A percentile compares a stretch with the other conserved stretches of the same genome.
Conservation (phyloP, 768 basidiomycete genomes). For the Termitomyces sp. region DNA sequence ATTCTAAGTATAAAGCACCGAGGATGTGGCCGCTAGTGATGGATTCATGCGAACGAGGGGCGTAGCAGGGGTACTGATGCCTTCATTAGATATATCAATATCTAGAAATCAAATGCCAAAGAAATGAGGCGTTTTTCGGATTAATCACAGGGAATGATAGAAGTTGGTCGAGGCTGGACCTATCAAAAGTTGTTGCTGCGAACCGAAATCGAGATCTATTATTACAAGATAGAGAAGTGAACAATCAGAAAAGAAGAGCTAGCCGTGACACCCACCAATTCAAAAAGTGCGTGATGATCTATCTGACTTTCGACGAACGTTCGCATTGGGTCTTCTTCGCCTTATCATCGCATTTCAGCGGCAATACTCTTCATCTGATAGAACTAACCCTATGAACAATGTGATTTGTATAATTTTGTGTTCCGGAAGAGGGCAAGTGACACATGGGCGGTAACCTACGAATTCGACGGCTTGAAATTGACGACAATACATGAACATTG, state of each 20-base stretch:
- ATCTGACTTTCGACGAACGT: not conserved
- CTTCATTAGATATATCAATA: not conserved
- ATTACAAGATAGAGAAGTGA: not conserved
- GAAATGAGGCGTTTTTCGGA: not conserved
- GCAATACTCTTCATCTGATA: not conserved
- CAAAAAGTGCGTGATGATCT: not conserved
- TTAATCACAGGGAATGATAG: not conserved
- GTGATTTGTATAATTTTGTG: not conserved
- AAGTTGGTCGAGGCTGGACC: not conserved
- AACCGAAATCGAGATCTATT: not conserved
- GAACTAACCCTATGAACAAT: not conserved
- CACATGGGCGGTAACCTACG: not conserved
- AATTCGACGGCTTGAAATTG: not conserved
- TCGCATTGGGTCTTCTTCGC: not conserved
- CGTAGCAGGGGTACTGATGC: not conserved
- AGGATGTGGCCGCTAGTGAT: not conserved
- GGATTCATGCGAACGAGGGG: not conserved
- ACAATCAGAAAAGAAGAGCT: not conserved
- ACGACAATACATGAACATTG: not conserved
- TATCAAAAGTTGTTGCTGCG: not conserved
- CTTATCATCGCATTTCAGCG: too few relatives aligned
- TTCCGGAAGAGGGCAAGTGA: not conserved
- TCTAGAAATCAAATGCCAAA: too few relatives aligned
- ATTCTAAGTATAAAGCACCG: not conserved
- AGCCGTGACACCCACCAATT: not conserved